Percentiles rank a stretch among this genome's conserved stretches.
Conservation (phyloP, 164 flowering plant species). For the Umbilicus rupestris region DNA sequence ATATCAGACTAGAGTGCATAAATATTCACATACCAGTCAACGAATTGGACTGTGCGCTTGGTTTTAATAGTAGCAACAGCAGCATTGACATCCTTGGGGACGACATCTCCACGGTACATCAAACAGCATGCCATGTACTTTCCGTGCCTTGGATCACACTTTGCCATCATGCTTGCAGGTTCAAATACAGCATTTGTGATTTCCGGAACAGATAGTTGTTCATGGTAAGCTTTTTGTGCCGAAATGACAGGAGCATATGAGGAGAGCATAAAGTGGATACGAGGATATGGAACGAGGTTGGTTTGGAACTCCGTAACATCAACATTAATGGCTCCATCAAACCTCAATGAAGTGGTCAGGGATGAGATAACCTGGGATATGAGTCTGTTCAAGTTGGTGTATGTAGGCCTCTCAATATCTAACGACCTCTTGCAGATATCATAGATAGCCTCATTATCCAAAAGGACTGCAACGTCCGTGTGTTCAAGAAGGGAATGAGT, state of each 20-base stretch:
- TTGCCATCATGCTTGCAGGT: conserved; percentile 96
- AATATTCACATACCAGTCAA: conserved; percentile 63
- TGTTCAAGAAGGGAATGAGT: conserved; percentile 90
- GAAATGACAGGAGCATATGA: conserved; percentile 94
- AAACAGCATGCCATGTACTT: conserved; percentile 94
- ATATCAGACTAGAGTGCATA: background rate
- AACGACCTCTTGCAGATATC: conserved; percentile 79
- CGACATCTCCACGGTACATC: conserved; percentile 96
- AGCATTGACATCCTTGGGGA: conserved; percentile 92
- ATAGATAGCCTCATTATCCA: conserved; percentile 90
- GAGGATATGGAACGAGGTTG: conserved; percentile 86
- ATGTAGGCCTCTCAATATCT: conserved; percentile 87
- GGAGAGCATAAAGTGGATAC: conserved; percentile 92
- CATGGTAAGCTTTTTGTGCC: conserved; percentile 89
- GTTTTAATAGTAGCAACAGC: conserved; percentile 87
- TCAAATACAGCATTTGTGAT: conserved; percentile 93
- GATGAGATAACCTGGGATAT: conserved; percentile 86
- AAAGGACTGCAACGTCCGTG: conserved; percentile 80
- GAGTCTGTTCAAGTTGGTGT: conserved; percentile 76
- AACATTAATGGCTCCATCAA: conserved; percentile 92
- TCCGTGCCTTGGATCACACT: conserved; percentile 91
- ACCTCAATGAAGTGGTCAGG: conserved; percentile 78
- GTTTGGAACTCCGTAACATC: conserved; percentile 86
- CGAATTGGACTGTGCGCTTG: conserved; percentile 85
- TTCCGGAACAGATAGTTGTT: conserved; percentile 85